phyloP scores from a whole-genome alignment of 2,329 filamentous ascomycete genomes.

The Ilyonectria mors-panacis region DNA sequence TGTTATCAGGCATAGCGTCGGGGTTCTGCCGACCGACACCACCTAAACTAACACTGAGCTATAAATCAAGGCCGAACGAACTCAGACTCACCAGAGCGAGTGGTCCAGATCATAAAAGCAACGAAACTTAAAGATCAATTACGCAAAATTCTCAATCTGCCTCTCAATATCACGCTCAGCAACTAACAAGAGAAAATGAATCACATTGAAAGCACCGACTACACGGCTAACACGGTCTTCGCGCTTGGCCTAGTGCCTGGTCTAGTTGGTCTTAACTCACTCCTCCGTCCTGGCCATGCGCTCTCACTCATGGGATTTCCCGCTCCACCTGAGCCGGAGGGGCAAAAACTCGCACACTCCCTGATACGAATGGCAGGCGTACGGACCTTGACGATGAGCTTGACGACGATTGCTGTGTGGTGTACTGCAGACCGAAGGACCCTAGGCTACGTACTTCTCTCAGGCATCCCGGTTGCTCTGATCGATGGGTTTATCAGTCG shows the following conservation, averaged over 20 bases:
- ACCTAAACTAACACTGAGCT: no score
- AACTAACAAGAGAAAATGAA: no score
- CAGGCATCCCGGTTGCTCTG: conserved; percentile 8
- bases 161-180: no score
- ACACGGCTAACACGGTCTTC: conserved; percentile 12
- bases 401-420: conserved; percentile 10
- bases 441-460: conserved; percentile 10
- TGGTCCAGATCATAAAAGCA: no score
- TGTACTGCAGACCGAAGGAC: conserved; percentile 13
- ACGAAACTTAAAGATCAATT: no score
- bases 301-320: conserved; percentile 15
- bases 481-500: conserved; percentile 19
- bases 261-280: conserved; percentile 16
- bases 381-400: conserved; percentile 10
- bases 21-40: no score
- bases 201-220: background rate
- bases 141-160: no score
- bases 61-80: no score
- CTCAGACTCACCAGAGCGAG: no score
- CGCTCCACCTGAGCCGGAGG: background rate
- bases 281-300: conserved; percentile 7
- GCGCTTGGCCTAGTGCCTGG: conserved; percentile 12
- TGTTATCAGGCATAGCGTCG: no score
- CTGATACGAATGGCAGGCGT: conserved; percentile 11
- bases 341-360: conserved; percentile 2